Percentiles rank a stretch among this genome's conserved stretches.
Evolutionary conservation across 306 rosid species (phyloP).

Genomic region (Pyrus communis): DNA sequence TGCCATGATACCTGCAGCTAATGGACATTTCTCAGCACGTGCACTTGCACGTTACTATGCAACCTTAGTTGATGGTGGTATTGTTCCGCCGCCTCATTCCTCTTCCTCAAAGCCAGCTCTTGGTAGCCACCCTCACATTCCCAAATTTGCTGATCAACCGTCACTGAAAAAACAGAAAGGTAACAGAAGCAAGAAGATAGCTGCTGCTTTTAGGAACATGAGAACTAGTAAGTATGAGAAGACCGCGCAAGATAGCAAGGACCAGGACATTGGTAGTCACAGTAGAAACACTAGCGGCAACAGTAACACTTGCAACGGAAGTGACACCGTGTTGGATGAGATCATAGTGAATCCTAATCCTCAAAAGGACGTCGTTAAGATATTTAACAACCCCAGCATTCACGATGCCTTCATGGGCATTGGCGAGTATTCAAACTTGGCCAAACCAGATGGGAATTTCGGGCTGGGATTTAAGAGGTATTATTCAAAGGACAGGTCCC

Average conservation of each 20-base stretch:
- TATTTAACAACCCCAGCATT: conserved; percentile 57
- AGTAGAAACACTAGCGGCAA: conserved; percentile 15
- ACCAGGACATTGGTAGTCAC: background rate
- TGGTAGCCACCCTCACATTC: conserved; percentile 85
- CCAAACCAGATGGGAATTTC: conserved; percentile 45
- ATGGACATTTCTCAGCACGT: conserved; percentile 91
- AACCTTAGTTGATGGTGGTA: conserved; percentile 74
- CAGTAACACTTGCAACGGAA: conserved; percentile 13
- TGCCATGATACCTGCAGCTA: conserved; percentile 88
- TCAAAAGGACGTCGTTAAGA: conserved; percentile 16
- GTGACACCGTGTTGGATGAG: background rate
- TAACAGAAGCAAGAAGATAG: conserved; percentile 21
- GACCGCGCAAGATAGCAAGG: conserved; percentile 13
- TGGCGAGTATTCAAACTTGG: conserved; percentile 52
- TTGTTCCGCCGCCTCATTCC: conserved; percentile 74
- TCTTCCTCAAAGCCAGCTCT: conserved; percentile 61
- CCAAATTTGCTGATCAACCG: conserved; percentile 45
- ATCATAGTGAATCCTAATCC: conserved; percentile 4
- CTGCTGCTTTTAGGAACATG: conserved; percentile 12
- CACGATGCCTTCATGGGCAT: conserved; percentile 73
- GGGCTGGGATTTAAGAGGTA: conserved; percentile 82
- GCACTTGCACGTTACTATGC: conserved; percentile 98
- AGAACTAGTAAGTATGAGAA: conserved; percentile 8
- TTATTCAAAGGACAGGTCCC: conserved; percentile 45
- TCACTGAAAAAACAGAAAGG: conserved; percentile 32